Evolutionary conservation across 768 basidiomycete species (phyloP).

Genomic region (Pilatotrama ljubarskyi): DNA sequence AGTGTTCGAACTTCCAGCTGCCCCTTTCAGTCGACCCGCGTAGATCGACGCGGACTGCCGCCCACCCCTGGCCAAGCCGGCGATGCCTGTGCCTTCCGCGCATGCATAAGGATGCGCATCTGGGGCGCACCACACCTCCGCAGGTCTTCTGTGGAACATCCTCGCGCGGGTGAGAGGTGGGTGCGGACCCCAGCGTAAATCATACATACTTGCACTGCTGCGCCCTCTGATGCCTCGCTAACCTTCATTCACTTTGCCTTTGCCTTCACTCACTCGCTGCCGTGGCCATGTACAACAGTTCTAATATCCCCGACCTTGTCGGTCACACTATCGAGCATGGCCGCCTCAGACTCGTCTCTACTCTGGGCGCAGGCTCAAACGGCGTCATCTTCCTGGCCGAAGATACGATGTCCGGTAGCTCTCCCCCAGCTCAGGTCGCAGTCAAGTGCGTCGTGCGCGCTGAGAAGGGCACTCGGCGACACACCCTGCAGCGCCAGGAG

Average conservation of each 20-base stretch:
- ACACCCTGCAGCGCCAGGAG: conserved; percentile 59
- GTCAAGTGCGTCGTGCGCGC: conserved; percentile 31
- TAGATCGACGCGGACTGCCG: not conserved
- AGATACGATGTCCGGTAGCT: conserved; percentile 10
- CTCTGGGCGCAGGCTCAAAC: conserved; percentile 28
- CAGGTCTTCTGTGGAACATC: not conserved
- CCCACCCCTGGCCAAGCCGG: not conserved
- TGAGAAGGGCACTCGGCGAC: conserved; percentile 10
- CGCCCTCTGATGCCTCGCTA: not conserved
- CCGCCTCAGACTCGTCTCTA: conserved; percentile 23
- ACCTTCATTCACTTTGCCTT: not conserved
- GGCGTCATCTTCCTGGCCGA: conserved; percentile 30
- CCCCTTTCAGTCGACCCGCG: conserved; percentile 7
- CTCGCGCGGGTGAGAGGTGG: not conserved
- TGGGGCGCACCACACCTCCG: conserved; percentile 1
- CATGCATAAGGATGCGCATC: not conserved
- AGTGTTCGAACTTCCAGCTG: not conserved
- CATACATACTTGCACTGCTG: conserved; percentile 1
- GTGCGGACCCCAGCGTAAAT: not conserved
- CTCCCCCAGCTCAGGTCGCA: conserved; percentile 22
- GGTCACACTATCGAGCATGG: conserved; percentile 28
- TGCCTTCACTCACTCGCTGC: not conserved
- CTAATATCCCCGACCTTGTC: conserved; percentile 21
- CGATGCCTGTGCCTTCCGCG: conserved; percentile 8
- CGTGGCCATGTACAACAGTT: conserved; percentile 13